Percentiles rank a stretch among this genome's conserved stretches.
Conservation (phyloP, 352 stramenopile genomes). For the Vaucheria bursata region DNA sequence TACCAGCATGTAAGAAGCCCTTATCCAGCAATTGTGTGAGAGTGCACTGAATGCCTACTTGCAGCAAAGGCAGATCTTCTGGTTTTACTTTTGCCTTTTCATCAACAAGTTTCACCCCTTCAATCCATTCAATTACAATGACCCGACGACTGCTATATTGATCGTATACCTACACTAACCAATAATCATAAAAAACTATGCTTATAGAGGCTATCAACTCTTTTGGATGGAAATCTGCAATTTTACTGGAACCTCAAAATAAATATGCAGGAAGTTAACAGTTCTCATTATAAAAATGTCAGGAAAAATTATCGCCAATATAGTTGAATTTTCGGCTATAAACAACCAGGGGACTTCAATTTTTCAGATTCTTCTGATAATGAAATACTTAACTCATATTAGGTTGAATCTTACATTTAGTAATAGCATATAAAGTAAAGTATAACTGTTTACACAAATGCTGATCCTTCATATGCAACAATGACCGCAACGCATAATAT, state of each 20-base stretch:
- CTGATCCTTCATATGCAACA: background rate
- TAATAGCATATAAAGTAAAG: background rate
- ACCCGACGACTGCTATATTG: conserved; percentile 24
- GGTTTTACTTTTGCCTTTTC: conserved; percentile 22
- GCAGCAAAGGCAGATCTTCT: conserved; percentile 22
- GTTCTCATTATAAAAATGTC: background rate
- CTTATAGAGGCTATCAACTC: conserved; percentile 23
- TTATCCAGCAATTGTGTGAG: conserved; percentile 39
- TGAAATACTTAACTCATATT: too few species aligned
- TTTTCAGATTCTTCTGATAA: too few species aligned
- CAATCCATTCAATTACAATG: conserved; percentile 35
- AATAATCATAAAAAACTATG: conserved; percentile 16
- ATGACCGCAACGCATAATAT: too few species aligned
- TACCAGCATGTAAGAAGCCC: conserved; percentile 36
- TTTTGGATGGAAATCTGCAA: background rate
- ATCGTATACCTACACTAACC: background rate
- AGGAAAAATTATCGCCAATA: background rate
- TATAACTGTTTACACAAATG: background rate
- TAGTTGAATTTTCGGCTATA: background rate
- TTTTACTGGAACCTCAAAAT: background rate
- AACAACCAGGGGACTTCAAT: background rate
- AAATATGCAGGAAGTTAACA: background rate
- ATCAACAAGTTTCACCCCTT: conserved; percentile 36
- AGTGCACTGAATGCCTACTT: conserved; percentile 34
- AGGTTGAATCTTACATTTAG: too few species aligned